Base-by-base conservation (phyloP, 2,329 filamentous ascomycete genomes). In the Grosmannia huntii region DNA sequence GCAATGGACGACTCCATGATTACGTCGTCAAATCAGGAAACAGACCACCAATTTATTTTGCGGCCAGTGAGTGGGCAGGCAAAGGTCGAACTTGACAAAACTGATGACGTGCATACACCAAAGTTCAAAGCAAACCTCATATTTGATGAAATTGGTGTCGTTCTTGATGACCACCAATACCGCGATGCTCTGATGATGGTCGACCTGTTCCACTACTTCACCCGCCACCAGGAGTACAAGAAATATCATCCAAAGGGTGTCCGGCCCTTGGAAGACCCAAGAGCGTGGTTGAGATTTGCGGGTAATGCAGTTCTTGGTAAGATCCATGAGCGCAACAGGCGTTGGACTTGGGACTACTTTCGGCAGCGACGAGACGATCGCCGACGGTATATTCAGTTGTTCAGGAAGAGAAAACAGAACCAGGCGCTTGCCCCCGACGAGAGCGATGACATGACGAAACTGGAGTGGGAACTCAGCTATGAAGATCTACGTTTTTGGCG, bases 401-500 rank as follows among this genome's bases (percentile, higher is more conserved):
- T 97, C 80, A 99, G 97, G 72, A 96, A 96, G 74, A 89, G 85
- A 71, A 90, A 90, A 67, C 81, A 86, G 62, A 85, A 82, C 65
- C 83, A 84, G 61, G 86, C 88, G 60, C 73, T 96, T 12, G 79
- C 83, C 0, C 70, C 84, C 0, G 76, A 85, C 9, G 94, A 99
- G 64, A 77, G 71, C 1, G 83, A 86, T 51, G 87, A 91, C 46
- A 68, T 96, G 1, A 82, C 85, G 50, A 78, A 78, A 54, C 78
- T 99, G 2, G 94, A 99, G 69, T 83, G 82, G 75, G 96, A 96
- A 68, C 78, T 96, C 2, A 84, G 80, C 38, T 99, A 99, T 68
- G 94, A 99, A 70, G 95, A 99, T 68, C 77, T 99, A 57, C 86
- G 94, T 5, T 99, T 99, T 73, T 99, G 94, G 91, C 82, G 94